Conservation (phyloP, 768 basidiomycete genomes). For the Collybia nuda region DNA sequence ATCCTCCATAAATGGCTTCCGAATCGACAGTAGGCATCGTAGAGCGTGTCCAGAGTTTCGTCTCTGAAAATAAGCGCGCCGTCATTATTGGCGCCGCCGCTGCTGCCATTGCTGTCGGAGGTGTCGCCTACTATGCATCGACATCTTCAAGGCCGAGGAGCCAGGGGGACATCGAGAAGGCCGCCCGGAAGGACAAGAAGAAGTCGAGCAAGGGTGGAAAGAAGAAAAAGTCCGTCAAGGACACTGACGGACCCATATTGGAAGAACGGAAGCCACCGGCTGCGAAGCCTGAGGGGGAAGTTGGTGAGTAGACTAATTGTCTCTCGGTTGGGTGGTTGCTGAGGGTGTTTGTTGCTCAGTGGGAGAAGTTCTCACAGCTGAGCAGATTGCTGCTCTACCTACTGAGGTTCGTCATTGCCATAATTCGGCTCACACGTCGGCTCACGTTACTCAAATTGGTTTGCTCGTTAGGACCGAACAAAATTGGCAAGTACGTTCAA, state of each 20-base stretch:
- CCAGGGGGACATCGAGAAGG: conserved; percentile 43
- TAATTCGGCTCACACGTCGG: no score
- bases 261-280: conserved; percentile 58
- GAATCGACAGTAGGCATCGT: conserved; percentile 29
- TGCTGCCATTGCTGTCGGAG: conserved; percentile 68
- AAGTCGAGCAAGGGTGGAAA: conserved; percentile 44
- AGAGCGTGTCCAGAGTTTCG: conserved; percentile 67
- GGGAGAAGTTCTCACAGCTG: conserved; percentile 43
- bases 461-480: conserved; percentile 53
- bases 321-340: conserved; percentile 9
- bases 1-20: conserved; percentile 14
- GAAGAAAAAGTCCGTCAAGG: conserved; percentile 61
- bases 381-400: conserved; percentile 57
- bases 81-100: conserved; percentile 72
- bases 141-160: conserved; percentile 41
- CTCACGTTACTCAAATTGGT: no score
- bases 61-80: conserved; percentile 79
- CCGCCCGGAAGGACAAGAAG: conserved; percentile 45
- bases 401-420: conserved; percentile 45
- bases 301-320: conserved; percentile 21
- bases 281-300: conserved; percentile 37
- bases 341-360: conserved; percentile 12
- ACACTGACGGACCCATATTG: conserved; percentile 71
- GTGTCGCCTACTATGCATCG: conserved; percentile 75
- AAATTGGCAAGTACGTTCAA: conserved; percentile 66